Evolutionary conservation across 768 basidiomycete genomes (phyloP).

Genomic region (Pleurotus citrinopileatus): DNA sequence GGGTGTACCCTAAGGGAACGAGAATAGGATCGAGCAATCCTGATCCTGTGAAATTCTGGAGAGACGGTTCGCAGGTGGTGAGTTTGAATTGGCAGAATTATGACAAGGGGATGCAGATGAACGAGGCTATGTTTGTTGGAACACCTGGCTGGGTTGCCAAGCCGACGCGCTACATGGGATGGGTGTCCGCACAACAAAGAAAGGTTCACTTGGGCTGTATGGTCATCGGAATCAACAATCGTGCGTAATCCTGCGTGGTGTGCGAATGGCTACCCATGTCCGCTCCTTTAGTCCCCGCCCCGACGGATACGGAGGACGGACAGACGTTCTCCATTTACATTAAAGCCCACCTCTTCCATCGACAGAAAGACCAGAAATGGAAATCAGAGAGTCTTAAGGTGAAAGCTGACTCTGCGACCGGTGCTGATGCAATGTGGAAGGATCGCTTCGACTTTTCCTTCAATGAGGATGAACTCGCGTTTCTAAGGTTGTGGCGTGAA

Average conservation of each 20-base stretch:
- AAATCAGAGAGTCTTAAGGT: constrained; percentile 37
- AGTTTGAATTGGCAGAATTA: constrained; percentile 65
- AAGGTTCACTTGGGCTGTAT: constrained; percentile 25
- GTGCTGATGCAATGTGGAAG: constrained; percentile 41
- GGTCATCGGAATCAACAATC: constrained; percentile 42
- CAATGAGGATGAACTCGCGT: constrained; percentile 47
- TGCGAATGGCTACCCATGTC: too few species aligned
- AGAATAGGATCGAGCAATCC: constrained; percentile 56
- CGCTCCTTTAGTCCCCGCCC: constrained; percentile 51
- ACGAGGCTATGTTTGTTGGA: constrained; percentile 62
- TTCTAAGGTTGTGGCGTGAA: constrained; percentile 54
- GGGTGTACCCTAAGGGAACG: constrained; percentile 57
- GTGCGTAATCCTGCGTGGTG: constrained; percentile 32
- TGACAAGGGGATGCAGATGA: constrained; percentile 55
- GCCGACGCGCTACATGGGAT: constrained; percentile 30
- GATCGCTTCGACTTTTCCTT: constrained; percentile 48
- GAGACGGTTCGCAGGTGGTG: constrained; percentile 53
- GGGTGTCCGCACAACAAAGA: constrained; percentile 12
- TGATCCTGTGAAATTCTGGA: constrained; percentile 51
- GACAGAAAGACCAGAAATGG: constrained; percentile 38
- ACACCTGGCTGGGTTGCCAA: constrained; percentile 54
- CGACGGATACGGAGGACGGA: constrained; percentile 34
- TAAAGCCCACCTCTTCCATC: constrained; percentile 42
- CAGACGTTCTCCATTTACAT: constrained; percentile 39
- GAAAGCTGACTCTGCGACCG: constrained; percentile 23